These are phyloP conservation scores for Aquilaria sinensis DNA, from an alignment of 345 rosid species.

Conservation along the genomic window DNA sequence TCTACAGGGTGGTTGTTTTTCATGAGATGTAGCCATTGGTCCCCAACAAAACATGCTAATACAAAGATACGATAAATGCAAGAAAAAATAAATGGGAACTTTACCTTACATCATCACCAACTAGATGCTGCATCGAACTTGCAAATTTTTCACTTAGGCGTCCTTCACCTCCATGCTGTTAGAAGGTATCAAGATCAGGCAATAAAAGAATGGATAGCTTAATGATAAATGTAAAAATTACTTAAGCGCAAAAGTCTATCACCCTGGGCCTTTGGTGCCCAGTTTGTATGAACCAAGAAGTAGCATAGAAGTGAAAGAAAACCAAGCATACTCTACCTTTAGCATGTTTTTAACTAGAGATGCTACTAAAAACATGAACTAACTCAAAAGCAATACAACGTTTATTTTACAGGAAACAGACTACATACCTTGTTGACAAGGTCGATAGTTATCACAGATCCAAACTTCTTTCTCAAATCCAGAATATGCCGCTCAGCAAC, in stretches of 20 bases:
- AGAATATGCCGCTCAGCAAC: conserved; percentile 86
- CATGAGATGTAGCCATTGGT: conserved; percentile 9
- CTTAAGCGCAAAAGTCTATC: no score
- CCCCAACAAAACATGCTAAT: neutral
- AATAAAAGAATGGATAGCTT: no score
- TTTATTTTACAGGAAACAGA: conserved; percentile 5
- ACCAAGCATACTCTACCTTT: no score
- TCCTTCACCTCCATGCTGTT: conserved; percentile 95
- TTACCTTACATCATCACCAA: conserved; percentile 87
- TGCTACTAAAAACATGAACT: no score
- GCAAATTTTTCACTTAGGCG: conserved; percentile 71
- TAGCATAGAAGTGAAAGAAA: no score
- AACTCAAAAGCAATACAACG: no score
- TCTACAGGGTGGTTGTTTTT: conserved; percentile 36
- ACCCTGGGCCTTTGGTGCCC: no score
- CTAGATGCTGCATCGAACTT: conserved; percentile 53
- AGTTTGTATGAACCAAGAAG: no score
- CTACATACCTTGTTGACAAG: conserved; percentile 78
- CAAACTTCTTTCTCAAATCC: conserved; percentile 89
- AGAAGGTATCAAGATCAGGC: conserved; percentile 13
- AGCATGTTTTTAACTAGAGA: no score
- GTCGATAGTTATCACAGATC: conserved; percentile 69
- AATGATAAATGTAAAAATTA: no score
- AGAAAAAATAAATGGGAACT: conserved; percentile 21
- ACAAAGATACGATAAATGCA: conserved; percentile 8